A percentile compares a stretch with the other conserved stretches of the same genome.
Evolutionary conservation across 1,284 basidiomycete genomes (phyloP).

Genomic region (Schizophyllum commune): DNA sequence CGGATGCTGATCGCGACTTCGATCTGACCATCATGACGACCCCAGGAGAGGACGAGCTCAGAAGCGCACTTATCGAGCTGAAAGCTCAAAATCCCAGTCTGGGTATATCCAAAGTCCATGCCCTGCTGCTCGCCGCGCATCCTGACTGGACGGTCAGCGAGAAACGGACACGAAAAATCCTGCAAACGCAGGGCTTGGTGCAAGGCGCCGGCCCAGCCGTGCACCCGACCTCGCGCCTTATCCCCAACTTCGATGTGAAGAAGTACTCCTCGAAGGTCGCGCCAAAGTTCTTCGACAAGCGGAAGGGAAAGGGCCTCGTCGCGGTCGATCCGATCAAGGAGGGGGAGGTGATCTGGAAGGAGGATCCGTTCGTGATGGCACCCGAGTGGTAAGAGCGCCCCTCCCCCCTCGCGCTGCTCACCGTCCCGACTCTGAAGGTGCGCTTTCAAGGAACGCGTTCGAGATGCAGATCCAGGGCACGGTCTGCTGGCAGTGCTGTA

Average conservation of each 20-base stretch:
- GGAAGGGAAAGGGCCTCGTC: slow-evolving; percentile 81
- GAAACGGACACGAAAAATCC: slow-evolving; percentile 66
- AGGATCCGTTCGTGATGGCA: slow-evolving; percentile 66
- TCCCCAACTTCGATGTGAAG: slow-evolving; percentile 53
- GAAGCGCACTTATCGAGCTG: slow-evolving; percentile 30
- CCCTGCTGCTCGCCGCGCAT: slow-evolving; percentile 47
- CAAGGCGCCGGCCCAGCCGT: not conserved
- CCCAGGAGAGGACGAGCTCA: slow-evolving; percentile 34
- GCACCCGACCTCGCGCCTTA: slow-evolving; percentile 57
- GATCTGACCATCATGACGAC: slow-evolving; percentile 2
- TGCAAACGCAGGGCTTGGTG: slow-evolving; percentile 31
- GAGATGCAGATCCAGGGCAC: slow-evolving; percentile 49
- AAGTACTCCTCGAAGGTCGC: slow-evolving; percentile 60
- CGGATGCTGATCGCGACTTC: not conserved
- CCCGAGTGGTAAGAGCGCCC: slow-evolving; percentile 53
- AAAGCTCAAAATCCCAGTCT: slow-evolving; percentile 51
- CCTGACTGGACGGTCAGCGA: slow-evolving; percentile 75
- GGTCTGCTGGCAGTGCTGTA: slow-evolving; percentile 64
- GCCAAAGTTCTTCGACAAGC: slow-evolving; percentile 60
- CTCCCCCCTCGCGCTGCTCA: not conserved
- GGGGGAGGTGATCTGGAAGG: slow-evolving; percentile 78
- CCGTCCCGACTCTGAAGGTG: slow-evolving; percentile 4
- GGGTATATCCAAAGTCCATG: slow-evolving; percentile 67
- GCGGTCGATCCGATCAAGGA: slow-evolving; percentile 58
- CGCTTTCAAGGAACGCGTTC: slow-evolving; percentile 53